Evolutionary conservation across 139 green algal genomes (phyloP).

Genomic region (Closterium sp.): DNA sequence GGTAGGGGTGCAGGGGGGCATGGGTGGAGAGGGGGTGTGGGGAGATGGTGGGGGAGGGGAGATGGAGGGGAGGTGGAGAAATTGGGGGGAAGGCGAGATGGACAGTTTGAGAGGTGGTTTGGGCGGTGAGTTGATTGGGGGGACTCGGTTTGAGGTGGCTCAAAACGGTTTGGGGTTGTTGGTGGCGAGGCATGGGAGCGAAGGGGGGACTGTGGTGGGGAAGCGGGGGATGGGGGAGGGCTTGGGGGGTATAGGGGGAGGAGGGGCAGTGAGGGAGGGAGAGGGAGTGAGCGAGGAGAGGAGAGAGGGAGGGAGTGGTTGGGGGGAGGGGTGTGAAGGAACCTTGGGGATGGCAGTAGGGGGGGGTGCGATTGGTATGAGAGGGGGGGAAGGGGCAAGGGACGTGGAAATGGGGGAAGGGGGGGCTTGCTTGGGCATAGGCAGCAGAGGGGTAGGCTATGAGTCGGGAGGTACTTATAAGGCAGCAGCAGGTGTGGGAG

Average conservation of each 20-base stretch:
- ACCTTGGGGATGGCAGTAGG: background rate
- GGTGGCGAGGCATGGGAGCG: no score
- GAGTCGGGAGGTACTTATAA: no score
- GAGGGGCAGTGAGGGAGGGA: conserved; percentile 51
- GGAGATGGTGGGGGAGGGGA: background rate
- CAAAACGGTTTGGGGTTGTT: no score
- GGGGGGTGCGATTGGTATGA: background rate
- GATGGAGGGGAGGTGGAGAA: background rate
- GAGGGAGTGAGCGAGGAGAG: no score
- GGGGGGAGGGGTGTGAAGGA: background rate
- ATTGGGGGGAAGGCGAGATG: no score
- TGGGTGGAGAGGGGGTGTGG: background rate
- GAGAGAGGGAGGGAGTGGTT: background rate
- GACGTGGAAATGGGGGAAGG: background rate
- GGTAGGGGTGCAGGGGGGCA: background rate
- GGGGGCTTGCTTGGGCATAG: no score
- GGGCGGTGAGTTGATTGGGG: no score
- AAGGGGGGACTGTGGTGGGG: no score
- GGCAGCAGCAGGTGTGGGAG: background rate
- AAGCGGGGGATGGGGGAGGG: no score
- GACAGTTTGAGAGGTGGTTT: no score
- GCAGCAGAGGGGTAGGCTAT: background rate
- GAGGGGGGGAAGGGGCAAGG: background rate
- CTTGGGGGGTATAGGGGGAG: conserved; percentile 60
- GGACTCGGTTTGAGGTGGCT: no score